Base-by-base conservation (phyloP, 805 yeast species). In the Nakazawaea ambrosiae region DNA sequence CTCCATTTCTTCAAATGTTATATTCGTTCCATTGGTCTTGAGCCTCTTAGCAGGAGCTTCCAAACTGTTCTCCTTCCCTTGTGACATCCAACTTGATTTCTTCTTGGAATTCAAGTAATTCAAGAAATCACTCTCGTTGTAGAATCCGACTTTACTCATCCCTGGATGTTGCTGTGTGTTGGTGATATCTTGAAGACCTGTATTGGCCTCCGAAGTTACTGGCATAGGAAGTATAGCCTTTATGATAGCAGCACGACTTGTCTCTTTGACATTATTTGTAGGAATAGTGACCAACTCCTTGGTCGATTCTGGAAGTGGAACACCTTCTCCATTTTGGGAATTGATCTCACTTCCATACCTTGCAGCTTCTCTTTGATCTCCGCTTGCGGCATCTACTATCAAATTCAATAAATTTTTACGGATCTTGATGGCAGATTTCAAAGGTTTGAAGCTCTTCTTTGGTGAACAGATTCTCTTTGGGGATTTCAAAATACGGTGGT, bases 311-410 rank as follows among this genome's bases (percentile, higher is more conserved):
- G 85, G 87, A 14, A 78, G 53, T 10, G 79, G 78, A 33, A 79
- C 70, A 7, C 81, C 83, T 43, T 69, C 73, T 41, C 81, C 66
- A 47, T 76, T 78, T 26, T 71, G 65, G 0, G 84, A 68, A 50
- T 79, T 79, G 40, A 79, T 62, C 51, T 78, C 84, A 1, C 86
- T 79, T 2, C 83, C 87, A 54, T 73, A 78, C 45, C 68, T 71
- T 3, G 85, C 78, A 8, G 85, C 84, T 48, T 79, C 85, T 45
- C 67, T 69, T 12, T 75, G 49, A 40, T 61, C 61, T 0, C 84
- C 83, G 27, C 78, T 75, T 49, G 76, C 70, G 5, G 83, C 68
- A 45, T 78, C 80, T 22, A 79, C 83, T 31, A 78, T 57, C 46
- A 68, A 65, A 33, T 75, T 75, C 23, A 63, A 39, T n/a, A 54